phyloP scores from a whole-genome alignment of 1,284 basidiomycete genomes.

The Trichosporon sp. region DNA sequence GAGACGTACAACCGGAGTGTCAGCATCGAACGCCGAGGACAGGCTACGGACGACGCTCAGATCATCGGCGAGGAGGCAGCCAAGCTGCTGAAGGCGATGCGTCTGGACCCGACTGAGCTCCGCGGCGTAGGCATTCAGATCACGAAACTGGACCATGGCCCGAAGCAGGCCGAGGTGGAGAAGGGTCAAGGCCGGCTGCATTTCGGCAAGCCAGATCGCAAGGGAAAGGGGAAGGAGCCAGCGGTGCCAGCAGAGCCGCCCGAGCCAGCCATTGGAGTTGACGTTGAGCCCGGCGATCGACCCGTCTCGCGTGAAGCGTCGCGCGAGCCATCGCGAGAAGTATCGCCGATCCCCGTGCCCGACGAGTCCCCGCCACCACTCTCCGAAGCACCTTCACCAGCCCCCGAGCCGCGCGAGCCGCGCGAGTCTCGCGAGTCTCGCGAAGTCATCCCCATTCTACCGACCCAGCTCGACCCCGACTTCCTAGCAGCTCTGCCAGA shows the following conservation, averaged over 20 bases:
- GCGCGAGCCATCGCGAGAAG: too few relatives aligned
- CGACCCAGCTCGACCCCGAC: conserved; percentile 31
- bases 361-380: neutral
- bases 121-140: conserved; percentile 91
- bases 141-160: conserved; percentile 68
- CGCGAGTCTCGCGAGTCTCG: too few relatives aligned
- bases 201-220: conserved; percentile 20
- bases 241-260: too few relatives aligned
- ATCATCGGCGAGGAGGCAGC: conserved; percentile 74
- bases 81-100: conserved; percentile 65
- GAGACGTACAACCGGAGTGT: conserved; percentile 73
- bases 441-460: neutral
- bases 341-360: neutral
- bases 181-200: conserved; percentile 27
- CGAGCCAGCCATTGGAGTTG: too few relatives aligned
- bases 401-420: neutral
- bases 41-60: conserved; percentile 65
- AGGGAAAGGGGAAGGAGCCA: neutral
- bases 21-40: conserved; percentile 56
- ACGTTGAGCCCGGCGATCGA: too few relatives aligned
- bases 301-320: too few relatives aligned
- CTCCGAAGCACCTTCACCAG: neutral
- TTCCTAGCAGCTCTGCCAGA: conserved; percentile 37
- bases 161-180: neutral
- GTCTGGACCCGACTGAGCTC: conserved; percentile 75